Evolutionary conservation across 1,284 basidiomycete genomes (phyloP).

Genomic region (Kwoniella shivajii): DNA sequence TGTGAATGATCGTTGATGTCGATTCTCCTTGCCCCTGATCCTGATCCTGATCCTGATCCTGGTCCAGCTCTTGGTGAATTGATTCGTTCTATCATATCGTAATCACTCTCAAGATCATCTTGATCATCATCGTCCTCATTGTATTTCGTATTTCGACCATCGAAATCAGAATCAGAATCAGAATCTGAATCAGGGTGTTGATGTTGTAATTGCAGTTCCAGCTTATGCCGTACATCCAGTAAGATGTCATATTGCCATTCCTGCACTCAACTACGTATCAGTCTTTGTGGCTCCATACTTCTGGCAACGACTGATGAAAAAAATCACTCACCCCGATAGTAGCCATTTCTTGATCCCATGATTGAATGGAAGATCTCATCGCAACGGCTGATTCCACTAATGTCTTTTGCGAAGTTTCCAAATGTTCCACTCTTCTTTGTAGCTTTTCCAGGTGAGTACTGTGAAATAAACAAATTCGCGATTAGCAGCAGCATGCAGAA

Average conservation of each 20-base stretch:
- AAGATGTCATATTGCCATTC: constrained; percentile 27
- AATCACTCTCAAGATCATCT: too few relatives aligned
- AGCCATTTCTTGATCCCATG: constrained; percentile 33
- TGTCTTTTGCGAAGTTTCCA: constrained; percentile 27
- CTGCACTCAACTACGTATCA: background rate
- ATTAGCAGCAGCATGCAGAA: background rate
- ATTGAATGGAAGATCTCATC: constrained; percentile 24
- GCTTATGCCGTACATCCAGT: constrained; percentile 20
- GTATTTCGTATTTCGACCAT: background rate
- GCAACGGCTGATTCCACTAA: constrained; percentile 27
- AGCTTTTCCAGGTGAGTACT: constrained; percentile 20
- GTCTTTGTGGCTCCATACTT: background rate
- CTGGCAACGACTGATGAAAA: background rate
- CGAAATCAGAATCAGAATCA: background rate
- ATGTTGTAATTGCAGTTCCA: constrained; percentile 12
- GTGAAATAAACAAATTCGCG: too few relatives aligned
- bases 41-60: background rate
- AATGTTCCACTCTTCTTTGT: constrained; percentile 22
- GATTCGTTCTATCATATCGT: background rate
- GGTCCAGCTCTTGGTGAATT: constrained; percentile 3
- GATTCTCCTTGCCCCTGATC: too few relatives aligned
- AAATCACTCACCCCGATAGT: constrained; percentile 22
- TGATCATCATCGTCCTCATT: too few relatives aligned
- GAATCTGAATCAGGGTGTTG: background rate
- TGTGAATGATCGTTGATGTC: constrained; percentile 23